Percentiles rank a stretch among this genome's conserved stretches.
phyloP scores from a whole-genome alignment of 1,139 yeast genomes.

The Nadsonia commutata region DNA sequence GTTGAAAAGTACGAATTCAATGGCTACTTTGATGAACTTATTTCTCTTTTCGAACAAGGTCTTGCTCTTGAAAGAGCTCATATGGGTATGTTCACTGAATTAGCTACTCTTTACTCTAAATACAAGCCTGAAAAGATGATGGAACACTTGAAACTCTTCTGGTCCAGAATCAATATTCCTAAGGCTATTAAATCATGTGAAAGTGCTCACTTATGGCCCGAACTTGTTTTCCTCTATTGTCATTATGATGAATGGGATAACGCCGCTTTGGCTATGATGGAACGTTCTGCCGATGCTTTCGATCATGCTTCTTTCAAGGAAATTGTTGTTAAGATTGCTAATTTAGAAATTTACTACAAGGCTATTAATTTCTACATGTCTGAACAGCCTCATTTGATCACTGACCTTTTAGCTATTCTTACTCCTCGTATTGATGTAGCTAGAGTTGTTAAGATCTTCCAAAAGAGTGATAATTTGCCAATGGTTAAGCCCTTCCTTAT shows the following conservation, averaged over 20 bases:
- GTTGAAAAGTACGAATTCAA: conserved; percentile 76
- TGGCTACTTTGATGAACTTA: conserved; percentile 86
- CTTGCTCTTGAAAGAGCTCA: conserved; percentile 96
- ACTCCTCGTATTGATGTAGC: conserved; percentile 90
- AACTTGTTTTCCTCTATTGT: conserved; percentile 86
- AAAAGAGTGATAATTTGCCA: conserved; percentile 90
- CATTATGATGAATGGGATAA: conserved; percentile 99
- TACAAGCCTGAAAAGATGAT: conserved; percentile 82
- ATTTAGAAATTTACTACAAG: conserved; percentile 91
- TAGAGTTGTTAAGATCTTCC: conserved; percentile 89
- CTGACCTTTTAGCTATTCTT: conserved; percentile 71
- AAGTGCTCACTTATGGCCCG: conserved; percentile 90
- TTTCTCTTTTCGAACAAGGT: conserved; percentile 88
- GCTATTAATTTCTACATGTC: conserved; percentile 88
- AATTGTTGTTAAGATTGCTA: conserved; percentile 85
- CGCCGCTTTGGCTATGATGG: conserved; percentile 96
- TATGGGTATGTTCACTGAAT: conserved; percentile 98
- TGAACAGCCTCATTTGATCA: conserved; percentile 82
- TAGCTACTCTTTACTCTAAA: conserved; percentile 81
- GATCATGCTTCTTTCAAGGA: conserved; percentile 93
- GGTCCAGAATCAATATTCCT: conserved; percentile 97
- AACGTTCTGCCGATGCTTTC: conserved; percentile 82
- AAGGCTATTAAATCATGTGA: conserved; percentile 92
- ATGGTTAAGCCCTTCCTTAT: conserved; percentile 89
- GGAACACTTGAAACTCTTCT: conserved; percentile 93